Evolutionary conservation across 768 basidiomycete species (phyloP), one percentile per base, ranked within the genome.

Genomic region (Kwoniella bestiolae): DNA sequence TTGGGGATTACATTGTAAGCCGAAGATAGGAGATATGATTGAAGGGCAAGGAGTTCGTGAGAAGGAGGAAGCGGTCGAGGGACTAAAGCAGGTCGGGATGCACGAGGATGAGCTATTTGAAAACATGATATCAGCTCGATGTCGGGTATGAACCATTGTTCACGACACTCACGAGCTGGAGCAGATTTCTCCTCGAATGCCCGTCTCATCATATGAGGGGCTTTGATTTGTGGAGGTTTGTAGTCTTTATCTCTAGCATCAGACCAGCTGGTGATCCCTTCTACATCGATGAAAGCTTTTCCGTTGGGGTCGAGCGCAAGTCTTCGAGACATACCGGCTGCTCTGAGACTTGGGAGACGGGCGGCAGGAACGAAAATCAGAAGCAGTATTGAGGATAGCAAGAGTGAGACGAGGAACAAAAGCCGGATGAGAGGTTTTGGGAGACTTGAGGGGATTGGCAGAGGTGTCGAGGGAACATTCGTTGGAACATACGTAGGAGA

Each of bases 11-110:
- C 31, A 63, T 79, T 72, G 55, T 69, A 67, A 9, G 66, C 59
- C 2, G 68, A 65, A 45, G 71, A 66, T 18, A 81, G 68, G 21
- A 81, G 74, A 61, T 76, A 81, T 0, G 80, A 76, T 63, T 81
- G 80, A 16, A 81, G 66, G 6, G 80, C 80, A 25, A 81, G 71
- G n/a, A 81, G 68, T 61, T 81, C 80, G 65, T 77, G 77, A 1
- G 71, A 53, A 2, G 66, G 25, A 3, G 78, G 74, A 5, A 79
- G 63, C 12, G 72, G 69, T 58, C 64, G 71, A 49, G 69, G n/a
- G 23, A 44, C 26, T 26, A 51, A 28, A 16, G 47, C 49, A 14
- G 66, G 57, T 38, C 65, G 61, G 28, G 56, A 46, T 23, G 65
- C 44, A 12, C 50, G 58, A 26, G 67, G 58, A 32, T 64, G 49